phyloP scores from a whole-genome alignment of 2,329 filamentous ascomycete species.

The Chaetoscypha palmicola region DNA sequence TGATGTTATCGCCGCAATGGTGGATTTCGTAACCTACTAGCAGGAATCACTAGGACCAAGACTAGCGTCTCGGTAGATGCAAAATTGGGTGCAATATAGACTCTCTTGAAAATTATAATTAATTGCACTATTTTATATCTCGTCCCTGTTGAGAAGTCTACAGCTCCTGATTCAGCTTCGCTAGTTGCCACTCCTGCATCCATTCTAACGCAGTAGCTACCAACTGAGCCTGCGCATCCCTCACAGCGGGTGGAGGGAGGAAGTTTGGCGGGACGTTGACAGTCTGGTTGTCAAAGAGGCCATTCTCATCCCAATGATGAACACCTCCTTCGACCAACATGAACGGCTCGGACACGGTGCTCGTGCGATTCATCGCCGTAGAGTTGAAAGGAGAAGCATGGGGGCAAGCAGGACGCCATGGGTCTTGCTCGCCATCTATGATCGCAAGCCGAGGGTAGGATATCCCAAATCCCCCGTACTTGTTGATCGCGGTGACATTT shows the following conservation, averaged over 20 bases:
- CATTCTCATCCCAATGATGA: conserved; percentile 76
- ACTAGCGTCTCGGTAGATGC: no score
- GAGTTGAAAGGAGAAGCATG: conserved; percentile 46
- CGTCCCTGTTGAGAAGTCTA: no score
- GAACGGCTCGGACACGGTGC: conserved; percentile 60
- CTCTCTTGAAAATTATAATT: no score
- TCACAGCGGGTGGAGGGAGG: conserved; percentile 53
- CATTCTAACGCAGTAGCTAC: conserved; percentile 58
- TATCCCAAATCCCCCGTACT: conserved; percentile 67
- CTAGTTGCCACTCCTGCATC: conserved; percentile 51
- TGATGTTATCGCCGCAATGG: no score
- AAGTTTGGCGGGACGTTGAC: conserved; percentile 23
- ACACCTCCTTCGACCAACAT: conserved; percentile 68
- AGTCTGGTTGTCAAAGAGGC: conserved; percentile 57
- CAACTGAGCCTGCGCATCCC: conserved; percentile 50
- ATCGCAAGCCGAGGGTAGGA: conserved; percentile 66
- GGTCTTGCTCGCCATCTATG: conserved; percentile 71
- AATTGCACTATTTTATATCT: no score
- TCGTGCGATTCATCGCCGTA: conserved; percentile 48
- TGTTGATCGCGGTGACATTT: conserved; percentile 62
- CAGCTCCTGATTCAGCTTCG: neutral
- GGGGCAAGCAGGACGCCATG: conserved; percentile 69
- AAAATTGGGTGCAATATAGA: no score
- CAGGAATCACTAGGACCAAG: no score
- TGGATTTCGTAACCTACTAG: no score